Evolutionary conservation across 2,329 filamentous ascomycete species (phyloP).

Genomic region (Colletotrichum aenigma): DNA sequence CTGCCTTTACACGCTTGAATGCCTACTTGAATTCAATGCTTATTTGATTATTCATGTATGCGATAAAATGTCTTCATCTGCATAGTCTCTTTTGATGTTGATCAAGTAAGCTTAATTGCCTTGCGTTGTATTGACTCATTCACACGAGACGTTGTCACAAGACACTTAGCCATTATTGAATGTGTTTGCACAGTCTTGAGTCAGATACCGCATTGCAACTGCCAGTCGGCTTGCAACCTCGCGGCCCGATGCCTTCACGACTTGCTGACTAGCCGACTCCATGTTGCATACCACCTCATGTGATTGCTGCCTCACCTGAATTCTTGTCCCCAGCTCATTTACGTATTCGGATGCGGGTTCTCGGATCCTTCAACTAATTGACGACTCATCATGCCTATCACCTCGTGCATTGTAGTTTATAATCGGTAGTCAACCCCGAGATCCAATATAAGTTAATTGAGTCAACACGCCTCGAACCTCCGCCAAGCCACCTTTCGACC

Average conservation of each 20-base stretch:
- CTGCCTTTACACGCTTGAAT: background rate
- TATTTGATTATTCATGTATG: background rate
- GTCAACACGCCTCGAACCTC: background rate
- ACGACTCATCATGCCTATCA: background rate
- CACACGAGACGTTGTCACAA: background rate
- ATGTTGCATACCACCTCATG: background rate
- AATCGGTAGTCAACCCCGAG: background rate
- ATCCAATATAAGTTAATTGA: background rate
- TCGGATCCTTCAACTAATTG: background rate
- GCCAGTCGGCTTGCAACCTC: background rate
- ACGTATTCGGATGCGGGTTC: background rate
- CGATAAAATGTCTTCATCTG: background rate
- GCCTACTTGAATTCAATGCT: too few relatives aligned
- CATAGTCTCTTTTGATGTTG: background rate
- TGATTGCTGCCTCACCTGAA: background rate
- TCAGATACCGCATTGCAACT: background rate
- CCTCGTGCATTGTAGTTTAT: background rate
- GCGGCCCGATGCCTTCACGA: background rate
- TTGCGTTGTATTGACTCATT: background rate
- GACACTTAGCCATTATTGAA: background rate
- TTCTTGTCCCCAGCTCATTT: background rate
- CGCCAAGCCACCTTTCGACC: background rate
- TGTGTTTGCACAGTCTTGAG: background rate
- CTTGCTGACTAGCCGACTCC: background rate
- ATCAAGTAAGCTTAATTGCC: background rate